phyloP scores from a whole-genome alignment of 2,329 filamentous ascomycete species.

The Xylaria sp. region DNA sequence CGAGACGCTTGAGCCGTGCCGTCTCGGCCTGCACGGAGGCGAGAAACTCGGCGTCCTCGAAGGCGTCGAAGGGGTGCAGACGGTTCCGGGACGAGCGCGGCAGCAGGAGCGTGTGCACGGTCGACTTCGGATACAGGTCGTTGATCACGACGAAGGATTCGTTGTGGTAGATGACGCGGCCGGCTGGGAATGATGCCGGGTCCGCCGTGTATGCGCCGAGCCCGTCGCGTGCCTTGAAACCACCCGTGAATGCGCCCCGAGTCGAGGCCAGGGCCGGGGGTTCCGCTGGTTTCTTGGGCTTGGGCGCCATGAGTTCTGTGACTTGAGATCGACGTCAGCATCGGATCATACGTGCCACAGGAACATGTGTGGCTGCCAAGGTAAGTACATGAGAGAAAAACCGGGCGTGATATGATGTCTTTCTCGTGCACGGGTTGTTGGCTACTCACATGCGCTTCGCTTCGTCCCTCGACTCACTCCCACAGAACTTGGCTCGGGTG shows the following conservation, averaged over 20 bases:
- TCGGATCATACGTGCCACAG: neutral
- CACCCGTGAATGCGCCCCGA: conserved; percentile 26
- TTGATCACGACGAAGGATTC: conserved; percentile 79
- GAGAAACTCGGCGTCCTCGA: conserved; percentile 77
- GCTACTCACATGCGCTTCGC: conserved; percentile 55
- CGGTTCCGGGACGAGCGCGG: conserved; percentile 71
- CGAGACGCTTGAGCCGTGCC: conserved; percentile 68
- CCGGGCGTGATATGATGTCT: neutral
- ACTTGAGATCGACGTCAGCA: conserved; percentile 46
- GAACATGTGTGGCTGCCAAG: neutral
- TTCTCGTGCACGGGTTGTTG: neutral
- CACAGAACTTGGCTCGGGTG: conserved; percentile 39
- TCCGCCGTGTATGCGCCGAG: conserved; percentile 73
- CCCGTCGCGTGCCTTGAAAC: conserved; percentile 63
- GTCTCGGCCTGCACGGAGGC: conserved; percentile 69
- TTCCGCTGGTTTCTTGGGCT: conserved; percentile 52
- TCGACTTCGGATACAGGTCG: conserved; percentile 87
- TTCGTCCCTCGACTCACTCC: conserved; percentile 42
- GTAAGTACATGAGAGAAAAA: neutral
- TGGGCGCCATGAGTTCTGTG: conserved; percentile 64
- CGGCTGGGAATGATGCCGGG: conserved; percentile 68
- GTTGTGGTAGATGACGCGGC: conserved; percentile 71
- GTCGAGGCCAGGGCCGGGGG: conserved; percentile 37
- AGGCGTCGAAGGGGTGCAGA: conserved; percentile 80
- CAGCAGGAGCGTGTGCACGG: conserved; percentile 87